Base-by-base conservation (phyloP, 2,329 filamentous ascomycete genomes). In the Plenodomus lindquistii region DNA sequence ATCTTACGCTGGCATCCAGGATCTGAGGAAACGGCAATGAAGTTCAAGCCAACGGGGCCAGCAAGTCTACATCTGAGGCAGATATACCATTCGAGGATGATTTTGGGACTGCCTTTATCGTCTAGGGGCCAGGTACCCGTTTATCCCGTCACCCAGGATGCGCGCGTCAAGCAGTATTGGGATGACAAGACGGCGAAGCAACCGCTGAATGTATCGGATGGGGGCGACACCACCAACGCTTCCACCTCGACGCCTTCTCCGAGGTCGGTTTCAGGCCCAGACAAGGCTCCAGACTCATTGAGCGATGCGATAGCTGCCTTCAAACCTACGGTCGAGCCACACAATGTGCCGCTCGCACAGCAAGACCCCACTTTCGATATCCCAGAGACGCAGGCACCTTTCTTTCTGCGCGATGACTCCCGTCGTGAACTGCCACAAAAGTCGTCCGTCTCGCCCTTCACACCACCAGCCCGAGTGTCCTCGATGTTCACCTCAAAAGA, bases 1-100 rank as follows among this genome's bases (percentile, higher is more conserved):
- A 46, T 27, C 0, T 8, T 65, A 17, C 43, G 49, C n/a, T 65
- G 57, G 60, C 22, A 58, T 2, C 54, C 50, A 35, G 57, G 57
- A 10, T 8, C 40, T 3, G 27, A 52, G 2, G 52, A 63, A 16
- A 7, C 9, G 0, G 37, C 17, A 16, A 35, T 47, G 5, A 46
- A 19, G 4, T 21, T 40, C 6, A 22, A 24, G 7, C 15, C 58
- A 2, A 24, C 24, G 2, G 62, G 59, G 2, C 46, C 48, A 2
- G 47, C 57, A 7, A 38, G 22, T 4, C 34, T 46, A 1, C 60
- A 63, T 19, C 35, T 62, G 17, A 20, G 44, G 11, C 46, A 42
- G 0, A 56, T 63, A 3, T 55, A 51, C 36, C 54, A 58, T 13
- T 36, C 56, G 17, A 54, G 52, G 15, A 19, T 18, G 1, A 9